Evolutionary conservation across 371 early-diverging fungal genomes (phyloP), one percentile per base, ranked within the genome.

Genomic region (Mortierella sp.): DNA sequence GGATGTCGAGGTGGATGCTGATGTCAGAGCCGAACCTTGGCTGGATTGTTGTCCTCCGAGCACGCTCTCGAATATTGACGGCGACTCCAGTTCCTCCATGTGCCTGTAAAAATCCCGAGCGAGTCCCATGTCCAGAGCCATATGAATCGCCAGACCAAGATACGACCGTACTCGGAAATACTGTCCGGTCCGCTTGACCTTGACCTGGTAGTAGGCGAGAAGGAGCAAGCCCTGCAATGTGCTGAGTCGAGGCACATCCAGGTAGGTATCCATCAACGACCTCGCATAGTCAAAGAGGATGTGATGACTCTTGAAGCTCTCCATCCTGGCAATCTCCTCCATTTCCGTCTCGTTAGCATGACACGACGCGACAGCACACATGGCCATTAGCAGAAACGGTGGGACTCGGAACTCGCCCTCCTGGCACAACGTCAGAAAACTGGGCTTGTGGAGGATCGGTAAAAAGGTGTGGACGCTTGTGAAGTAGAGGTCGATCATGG

Each of bases 151-250:
- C 65, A 77, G 43, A 26, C 58, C 26, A n/a, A 82, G 71, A 41
- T 77, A 77, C 31, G 71, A 69, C 31, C 78, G 58, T 5, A 43
- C 64, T 9, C 82, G 74, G 55, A 71, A 65, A 43, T 71, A 77
- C 6, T 77, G 74, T 6, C 75, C 70, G 0, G 66, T 77, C 68
- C 84, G 87, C 80, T 68, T 79, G 81, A 61, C 91, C 89, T 66
- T 91, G 86, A 70, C 88, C 87, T 78, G 91, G 84, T 71, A 86
- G 81, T 74, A 82, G 14, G 89, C 75, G 53, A 92, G 48, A 22
- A 92, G 76, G 4, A 92, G 43, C 8, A 92, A 72, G 1, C 91
- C 90, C 44, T 92, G 91, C 10, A 92, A 83, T 6, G 92, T 92
- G 11, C 90, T 88, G 43, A 91, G 86, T 19, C 88, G 86, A 6